These are phyloP conservation scores for Oidium heveae DNA, from an alignment of 2,329 filamentous ascomycete genomes.

Conservation along the genomic window DNA sequence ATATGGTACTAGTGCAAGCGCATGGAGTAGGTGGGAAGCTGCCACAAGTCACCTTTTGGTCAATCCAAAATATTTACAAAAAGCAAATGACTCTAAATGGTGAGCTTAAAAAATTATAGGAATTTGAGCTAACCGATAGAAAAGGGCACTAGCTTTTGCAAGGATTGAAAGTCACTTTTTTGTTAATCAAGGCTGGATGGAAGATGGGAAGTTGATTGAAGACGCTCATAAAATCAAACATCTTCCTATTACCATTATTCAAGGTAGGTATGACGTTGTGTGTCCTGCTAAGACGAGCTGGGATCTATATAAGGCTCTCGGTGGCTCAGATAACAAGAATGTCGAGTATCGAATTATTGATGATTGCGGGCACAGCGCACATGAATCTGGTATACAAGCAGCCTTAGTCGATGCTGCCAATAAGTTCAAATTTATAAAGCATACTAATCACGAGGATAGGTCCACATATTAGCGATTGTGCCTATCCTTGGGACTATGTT, in stretches of 20 bases:
- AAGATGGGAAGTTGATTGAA: conserved; percentile 17
- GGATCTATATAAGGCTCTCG: conserved; percentile 18
- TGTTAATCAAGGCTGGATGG: conserved; percentile 18
- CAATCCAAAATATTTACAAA: conserved; percentile 11
- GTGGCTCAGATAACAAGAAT: conserved; percentile 9
- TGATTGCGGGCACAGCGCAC: conserved; percentile 11
- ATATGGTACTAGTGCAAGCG: conserved; percentile 7
- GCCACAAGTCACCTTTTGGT: conserved; percentile 11
- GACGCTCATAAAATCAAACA: conserved; percentile 12
- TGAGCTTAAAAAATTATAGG: neutral
- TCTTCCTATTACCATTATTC: conserved; percentile 16
- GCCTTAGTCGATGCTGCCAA: conserved; percentile 11
- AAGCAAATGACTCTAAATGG: conserved; percentile 11
- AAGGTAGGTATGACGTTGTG: conserved; percentile 22
- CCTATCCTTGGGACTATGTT: no score
- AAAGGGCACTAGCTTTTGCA: conserved; percentile 16
- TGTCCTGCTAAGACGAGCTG: conserved; percentile 20
- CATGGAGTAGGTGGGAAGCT: conserved; percentile 11
- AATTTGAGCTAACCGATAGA: no score
- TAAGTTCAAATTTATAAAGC: conserved; percentile 9
- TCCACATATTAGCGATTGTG: no score
- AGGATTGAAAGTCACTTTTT: conserved; percentile 20
- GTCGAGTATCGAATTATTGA: conserved; percentile 10
- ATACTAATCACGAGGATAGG: no score
- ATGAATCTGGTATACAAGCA: conserved; percentile 9